Percentiles rank a stretch among this genome's conserved stretches.
These are phyloP conservation scores for Cryptococcus sp. DNA, from an alignment of 1,284 basidiomycete species.

Conservation along the genomic window DNA sequence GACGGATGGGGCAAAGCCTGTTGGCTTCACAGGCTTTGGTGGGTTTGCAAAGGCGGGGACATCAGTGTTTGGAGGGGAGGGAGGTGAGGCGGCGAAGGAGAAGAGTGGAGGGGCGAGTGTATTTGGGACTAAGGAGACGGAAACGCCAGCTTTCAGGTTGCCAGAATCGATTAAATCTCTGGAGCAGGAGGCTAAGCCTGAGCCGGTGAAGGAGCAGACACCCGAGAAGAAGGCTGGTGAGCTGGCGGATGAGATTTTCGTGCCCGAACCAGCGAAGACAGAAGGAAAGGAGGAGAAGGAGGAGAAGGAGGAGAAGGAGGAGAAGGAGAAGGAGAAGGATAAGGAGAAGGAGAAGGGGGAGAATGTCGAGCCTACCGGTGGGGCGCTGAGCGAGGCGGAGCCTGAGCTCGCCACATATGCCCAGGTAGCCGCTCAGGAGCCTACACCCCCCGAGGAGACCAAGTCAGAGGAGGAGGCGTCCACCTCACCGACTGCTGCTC, in stretches of 20 bases:
- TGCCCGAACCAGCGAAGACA: too few relatives aligned
- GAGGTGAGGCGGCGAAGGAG: background rate
- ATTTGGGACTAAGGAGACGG: background rate
- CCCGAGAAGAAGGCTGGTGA: background rate
- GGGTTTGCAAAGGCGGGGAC: slow-evolving; percentile 19
- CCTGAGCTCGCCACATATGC: background rate
- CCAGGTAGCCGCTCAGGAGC: background rate
- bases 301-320: background rate
- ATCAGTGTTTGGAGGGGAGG: slow-evolving; percentile 17
- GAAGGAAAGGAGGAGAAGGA: background rate
- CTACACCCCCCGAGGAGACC: background rate
- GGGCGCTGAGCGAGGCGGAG: background rate
- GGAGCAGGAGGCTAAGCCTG: too few relatives aligned
- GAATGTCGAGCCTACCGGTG: background rate
- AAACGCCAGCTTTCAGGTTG: too few relatives aligned
- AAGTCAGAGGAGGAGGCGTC: slow-evolving; percentile 1
- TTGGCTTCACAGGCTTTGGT: slow-evolving; percentile 22
- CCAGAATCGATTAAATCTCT: too few relatives aligned
- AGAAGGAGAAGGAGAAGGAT: background rate
- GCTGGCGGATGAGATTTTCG: too few relatives aligned
- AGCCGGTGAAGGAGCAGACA: background rate
- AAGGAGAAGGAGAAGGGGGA: background rate
- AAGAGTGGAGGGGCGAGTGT: background rate
- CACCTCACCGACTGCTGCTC: background rate
- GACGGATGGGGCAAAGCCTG: slow-evolving; percentile 7